Conservation (phyloP, 306 rosid species). For the Begonia peltatifolia region DNA sequence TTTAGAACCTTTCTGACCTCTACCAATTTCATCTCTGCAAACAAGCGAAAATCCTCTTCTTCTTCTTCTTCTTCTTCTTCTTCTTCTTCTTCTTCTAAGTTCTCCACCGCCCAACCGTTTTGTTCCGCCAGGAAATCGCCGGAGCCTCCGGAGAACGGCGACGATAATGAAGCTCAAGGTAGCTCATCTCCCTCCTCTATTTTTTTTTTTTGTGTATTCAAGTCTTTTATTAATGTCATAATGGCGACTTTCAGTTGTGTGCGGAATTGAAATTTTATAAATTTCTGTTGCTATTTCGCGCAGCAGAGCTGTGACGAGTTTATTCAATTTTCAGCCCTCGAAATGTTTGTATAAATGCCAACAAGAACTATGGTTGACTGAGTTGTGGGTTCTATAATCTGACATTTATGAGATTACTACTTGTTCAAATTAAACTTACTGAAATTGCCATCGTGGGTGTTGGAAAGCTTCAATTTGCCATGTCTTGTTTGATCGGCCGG, state of each 20-base stretch:
- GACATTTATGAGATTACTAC: no score
- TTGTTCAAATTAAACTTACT: no score
- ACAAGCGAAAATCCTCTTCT: slow-evolving; percentile 5
- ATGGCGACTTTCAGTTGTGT: neutral
- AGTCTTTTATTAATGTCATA: neutral
- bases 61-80: slow-evolving; percentile 8
- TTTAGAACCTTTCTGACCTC: slow-evolving; percentile 23
- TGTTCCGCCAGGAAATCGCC: slow-evolving; percentile 34
- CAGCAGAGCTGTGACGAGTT: neutral
- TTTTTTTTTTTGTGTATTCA: neutral
- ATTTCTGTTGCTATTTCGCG: neutral
- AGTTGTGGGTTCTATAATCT: no score
- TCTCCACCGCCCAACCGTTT: slow-evolving; percentile 16
- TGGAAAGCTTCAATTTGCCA: neutral
- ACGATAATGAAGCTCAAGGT: slow-evolving; percentile 26
- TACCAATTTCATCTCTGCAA: slow-evolving; percentile 20
- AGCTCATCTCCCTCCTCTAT: neutral
- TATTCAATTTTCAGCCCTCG: neutral
- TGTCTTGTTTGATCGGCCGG: neutral
- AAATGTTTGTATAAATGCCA: neutral
- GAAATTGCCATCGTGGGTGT: no score
- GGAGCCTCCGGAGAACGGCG: slow-evolving; percentile 28
- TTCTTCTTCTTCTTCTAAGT: slow-evolving; percentile 11
- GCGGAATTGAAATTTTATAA: neutral
- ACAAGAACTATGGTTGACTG: neutral